These are phyloP conservation scores for Brettanomyces nanus DNA, from an alignment of 805 yeast species.

Conservation along the genomic window DNA sequence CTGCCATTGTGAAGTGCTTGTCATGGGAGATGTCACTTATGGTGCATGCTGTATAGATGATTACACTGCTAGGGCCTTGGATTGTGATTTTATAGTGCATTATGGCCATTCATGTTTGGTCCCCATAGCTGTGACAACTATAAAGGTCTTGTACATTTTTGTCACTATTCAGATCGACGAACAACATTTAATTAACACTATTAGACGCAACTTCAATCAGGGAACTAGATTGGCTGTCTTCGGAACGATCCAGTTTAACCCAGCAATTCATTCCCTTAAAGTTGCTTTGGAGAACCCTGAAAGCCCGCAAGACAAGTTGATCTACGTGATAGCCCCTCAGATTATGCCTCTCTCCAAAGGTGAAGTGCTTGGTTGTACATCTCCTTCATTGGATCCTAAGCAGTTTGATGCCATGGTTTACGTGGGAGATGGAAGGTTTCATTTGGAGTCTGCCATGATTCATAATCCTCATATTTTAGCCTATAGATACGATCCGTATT, in stretches of 20 bases:
- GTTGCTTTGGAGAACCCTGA: conserved; percentile 41
- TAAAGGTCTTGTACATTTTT: conserved; percentile 89
- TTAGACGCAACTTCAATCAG: conserved; percentile 55
- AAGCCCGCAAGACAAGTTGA: conserved; percentile 27
- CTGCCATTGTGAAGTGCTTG: conserved; percentile 76
- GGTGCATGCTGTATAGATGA: conserved; percentile 99
- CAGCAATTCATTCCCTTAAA: conserved; percentile 75
- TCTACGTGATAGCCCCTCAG: conserved; percentile 79
- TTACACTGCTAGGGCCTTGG: conserved; percentile 84
- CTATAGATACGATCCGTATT: conserved; percentile 90
- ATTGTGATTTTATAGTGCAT: conserved; percentile 91
- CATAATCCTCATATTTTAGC: conserved; percentile 93
- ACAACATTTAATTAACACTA: conserved; percentile 67
- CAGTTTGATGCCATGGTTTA: conserved; percentile 77
- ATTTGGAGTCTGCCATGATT: conserved; percentile 92
- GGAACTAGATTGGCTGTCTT: conserved; percentile 74
- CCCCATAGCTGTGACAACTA: conserved; percentile 85
- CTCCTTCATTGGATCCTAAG: conserved; percentile 62
- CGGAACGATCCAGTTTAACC: conserved; percentile 96
- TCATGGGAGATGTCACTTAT: conserved; percentile 98
- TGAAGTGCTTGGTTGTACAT: conserved; percentile 94
- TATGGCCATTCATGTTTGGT: conserved; percentile 97
- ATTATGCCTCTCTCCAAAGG: conserved; percentile 89
- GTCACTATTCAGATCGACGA: conserved; percentile 90
- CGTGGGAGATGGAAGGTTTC: conserved; percentile 95